A percentile compares a stretch with the other conserved stretches of the same genome.
Conservation (phyloP, 2,329 filamentous ascomycete species). For the Torrubiellomyces zombiae region DNA sequence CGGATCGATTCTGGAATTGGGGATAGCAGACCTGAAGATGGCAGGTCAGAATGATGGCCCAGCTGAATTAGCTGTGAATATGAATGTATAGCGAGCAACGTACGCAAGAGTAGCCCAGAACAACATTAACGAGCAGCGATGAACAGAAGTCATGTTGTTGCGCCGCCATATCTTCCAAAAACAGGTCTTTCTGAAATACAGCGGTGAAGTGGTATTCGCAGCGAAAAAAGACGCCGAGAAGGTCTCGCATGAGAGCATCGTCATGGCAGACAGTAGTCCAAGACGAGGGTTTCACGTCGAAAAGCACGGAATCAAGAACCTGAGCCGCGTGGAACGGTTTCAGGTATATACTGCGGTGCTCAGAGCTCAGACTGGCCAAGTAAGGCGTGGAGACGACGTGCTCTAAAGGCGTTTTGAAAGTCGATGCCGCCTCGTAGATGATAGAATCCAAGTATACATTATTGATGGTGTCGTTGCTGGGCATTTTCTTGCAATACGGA, state of each 20-base stretch:
- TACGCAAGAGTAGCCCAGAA: constrained; percentile 21
- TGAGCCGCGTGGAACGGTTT: constrained; percentile 20
- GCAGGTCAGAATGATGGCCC: not conserved
- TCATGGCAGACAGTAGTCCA: constrained; percentile 21
- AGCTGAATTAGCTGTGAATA: no score
- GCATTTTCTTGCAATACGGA: constrained; percentile 14
- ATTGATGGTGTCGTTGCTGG: constrained; percentile 2
- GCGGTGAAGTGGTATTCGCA: constrained; percentile 20
- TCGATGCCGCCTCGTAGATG: constrained; percentile 10
- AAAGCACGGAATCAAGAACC: constrained; percentile 16
- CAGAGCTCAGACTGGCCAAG: not conserved
- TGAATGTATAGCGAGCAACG: constrained; percentile 2
- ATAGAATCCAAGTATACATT: constrained; percentile 13
- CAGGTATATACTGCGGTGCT: constrained; percentile 11
- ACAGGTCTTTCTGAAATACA: constrained; percentile 21
- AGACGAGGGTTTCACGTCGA: constrained; percentile 11
- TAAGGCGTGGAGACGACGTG: not conserved
- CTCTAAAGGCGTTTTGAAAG: constrained; percentile 1
- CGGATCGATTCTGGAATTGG: constrained; percentile 11
- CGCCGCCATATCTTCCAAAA: constrained; percentile 20
- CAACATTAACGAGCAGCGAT: constrained; percentile 19
- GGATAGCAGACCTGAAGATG: constrained; percentile 15
- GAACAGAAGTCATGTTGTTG: constrained; percentile 19
- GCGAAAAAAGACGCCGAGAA: constrained; percentile 12
- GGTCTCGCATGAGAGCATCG: constrained; percentile 17